Evolutionary conservation across 192 early-diverging fungal genomes (phyloP).

Genomic region (Phycomyces blakesleeanus): DNA sequence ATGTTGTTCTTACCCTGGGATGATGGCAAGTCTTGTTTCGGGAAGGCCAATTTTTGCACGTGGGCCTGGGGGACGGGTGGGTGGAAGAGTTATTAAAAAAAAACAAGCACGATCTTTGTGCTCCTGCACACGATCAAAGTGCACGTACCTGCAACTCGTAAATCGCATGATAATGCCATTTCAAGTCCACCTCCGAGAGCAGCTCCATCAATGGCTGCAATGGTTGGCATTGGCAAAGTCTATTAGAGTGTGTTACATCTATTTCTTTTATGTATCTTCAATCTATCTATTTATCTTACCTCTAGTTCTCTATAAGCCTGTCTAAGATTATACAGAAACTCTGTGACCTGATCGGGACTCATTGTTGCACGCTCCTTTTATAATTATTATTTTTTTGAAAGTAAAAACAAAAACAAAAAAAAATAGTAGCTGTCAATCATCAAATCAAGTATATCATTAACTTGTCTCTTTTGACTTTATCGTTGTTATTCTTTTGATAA

Average conservation of each 20-base stretch:
- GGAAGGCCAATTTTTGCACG: conserved; percentile 82
- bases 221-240: conserved; percentile 88
- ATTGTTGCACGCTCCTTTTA: conserved; percentile 77
- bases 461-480: neutral
- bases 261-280: neutral
- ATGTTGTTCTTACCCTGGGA: conserved; percentile 69
- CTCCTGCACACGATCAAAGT: neutral
- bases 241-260: conserved; percentile 16
- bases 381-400: no score
- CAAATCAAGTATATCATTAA: neutral
- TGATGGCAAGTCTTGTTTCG: conserved; percentile 92
- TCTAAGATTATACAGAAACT: conserved; percentile 78
- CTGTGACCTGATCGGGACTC: conserved; percentile 68
- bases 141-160: conserved; percentile 76
- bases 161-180: conserved; percentile 84
- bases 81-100: conserved; percentile 1
- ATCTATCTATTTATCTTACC: conserved; percentile 20
- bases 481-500: neutral
- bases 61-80: conserved; percentile 29
- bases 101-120: neutral
- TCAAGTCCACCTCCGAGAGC: conserved; percentile 93
- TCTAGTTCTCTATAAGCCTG: conserved; percentile 80
- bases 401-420: neutral
- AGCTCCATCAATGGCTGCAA: conserved; percentile 89
- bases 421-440: neutral